These are phyloP conservation scores for Ehretia macrophylla DNA, from an alignment of 257 asterid species.

Conservation along the genomic window DNA sequence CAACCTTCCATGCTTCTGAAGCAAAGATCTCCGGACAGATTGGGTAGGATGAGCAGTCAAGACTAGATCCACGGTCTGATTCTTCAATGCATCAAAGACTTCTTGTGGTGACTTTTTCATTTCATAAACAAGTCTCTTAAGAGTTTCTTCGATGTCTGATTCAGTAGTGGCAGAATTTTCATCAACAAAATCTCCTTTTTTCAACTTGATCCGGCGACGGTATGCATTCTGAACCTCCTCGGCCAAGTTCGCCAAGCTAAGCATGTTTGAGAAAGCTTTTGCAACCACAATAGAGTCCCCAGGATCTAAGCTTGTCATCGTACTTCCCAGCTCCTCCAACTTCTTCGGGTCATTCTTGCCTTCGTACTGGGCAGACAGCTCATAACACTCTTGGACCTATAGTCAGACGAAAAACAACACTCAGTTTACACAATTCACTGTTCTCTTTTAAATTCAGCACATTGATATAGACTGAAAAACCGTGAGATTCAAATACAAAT, in stretches of 20 bases:
- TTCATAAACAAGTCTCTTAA: conserved; percentile 43
- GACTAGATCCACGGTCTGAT: conserved; percentile 51
- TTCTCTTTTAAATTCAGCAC: background rate
- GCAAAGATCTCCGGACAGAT: conserved; percentile 45
- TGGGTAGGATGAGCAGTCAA: conserved; percentile 56
- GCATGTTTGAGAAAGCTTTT: conserved; percentile 49
- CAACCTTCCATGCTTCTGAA: conserved; percentile 50
- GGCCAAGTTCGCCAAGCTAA: conserved; percentile 49
- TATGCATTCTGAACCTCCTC: conserved; percentile 50
- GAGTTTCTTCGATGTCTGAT: conserved; percentile 47
- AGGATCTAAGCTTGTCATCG: conserved; percentile 43
- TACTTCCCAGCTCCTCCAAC: conserved; percentile 43
- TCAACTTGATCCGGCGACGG: conserved; percentile 33
- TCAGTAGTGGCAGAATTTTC: conserved; percentile 42
- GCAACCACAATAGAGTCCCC: conserved; percentile 54
- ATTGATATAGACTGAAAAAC: background rate
- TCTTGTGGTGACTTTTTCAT: conserved; percentile 42
- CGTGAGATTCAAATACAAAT: background rate
- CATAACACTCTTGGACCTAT: conserved; percentile 48
- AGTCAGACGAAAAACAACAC: background rate
- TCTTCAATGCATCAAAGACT: conserved; percentile 47
- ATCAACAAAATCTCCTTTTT: conserved; percentile 34
- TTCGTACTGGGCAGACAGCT: conserved; percentile 49
- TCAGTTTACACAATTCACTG: background rate
- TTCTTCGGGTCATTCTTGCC: conserved; percentile 29